Percentiles rank a stretch among this genome's conserved stretches.
These are phyloP conservation scores for Metarhizium brunneum DNA, from an alignment of 2,329 filamentous ascomycete species.

Conservation along the genomic window DNA sequence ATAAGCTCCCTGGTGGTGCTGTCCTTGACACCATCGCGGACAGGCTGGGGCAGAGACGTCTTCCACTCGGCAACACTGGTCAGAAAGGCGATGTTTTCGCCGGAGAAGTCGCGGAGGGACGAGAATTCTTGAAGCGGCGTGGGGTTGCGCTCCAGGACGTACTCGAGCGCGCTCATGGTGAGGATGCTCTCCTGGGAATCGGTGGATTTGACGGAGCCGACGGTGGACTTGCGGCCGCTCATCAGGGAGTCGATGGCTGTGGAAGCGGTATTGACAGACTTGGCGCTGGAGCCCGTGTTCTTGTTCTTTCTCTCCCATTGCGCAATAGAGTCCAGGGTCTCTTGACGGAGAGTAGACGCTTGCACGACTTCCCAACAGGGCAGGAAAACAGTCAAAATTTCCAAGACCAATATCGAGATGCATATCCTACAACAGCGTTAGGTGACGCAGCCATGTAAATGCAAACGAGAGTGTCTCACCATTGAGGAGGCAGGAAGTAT, in stretches of 20 bases:
- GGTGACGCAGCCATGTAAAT: neutral
- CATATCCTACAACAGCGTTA: constrained; percentile 20
- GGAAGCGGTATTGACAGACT: constrained; percentile 11
- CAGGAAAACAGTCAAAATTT: constrained; percentile 52
- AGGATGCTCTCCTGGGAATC: constrained; percentile 33
- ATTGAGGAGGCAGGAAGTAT: constrained; percentile 49
- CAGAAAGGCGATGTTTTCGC: constrained; percentile 62
- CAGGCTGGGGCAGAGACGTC: constrained; percentile 18
- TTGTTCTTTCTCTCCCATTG: constrained; percentile 32
- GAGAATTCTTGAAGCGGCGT: constrained; percentile 54
- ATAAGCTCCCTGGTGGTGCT: constrained; percentile 19
- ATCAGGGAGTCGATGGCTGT: constrained; percentile 18
- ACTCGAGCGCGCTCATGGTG: constrained; percentile 53
- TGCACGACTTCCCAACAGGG: constrained; percentile 50
- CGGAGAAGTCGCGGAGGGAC: constrained; percentile 56
- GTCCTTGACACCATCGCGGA: constrained; percentile 12
- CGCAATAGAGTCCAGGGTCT: constrained; percentile 34
- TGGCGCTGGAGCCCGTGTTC: constrained; percentile 9
- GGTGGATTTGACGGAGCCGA: constrained; percentile 16
- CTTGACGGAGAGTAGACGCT: constrained; percentile 28
- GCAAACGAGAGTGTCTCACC: constrained; percentile 40
- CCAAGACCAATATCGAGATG: constrained; percentile 49
- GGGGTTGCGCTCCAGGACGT: constrained; percentile 49
- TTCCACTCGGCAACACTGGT: constrained; percentile 50
- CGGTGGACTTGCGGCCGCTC: constrained; percentile 22